Base-by-base conservation (phyloP, 345 rosid genomes). In the Stellera chamaejasme region DNA sequence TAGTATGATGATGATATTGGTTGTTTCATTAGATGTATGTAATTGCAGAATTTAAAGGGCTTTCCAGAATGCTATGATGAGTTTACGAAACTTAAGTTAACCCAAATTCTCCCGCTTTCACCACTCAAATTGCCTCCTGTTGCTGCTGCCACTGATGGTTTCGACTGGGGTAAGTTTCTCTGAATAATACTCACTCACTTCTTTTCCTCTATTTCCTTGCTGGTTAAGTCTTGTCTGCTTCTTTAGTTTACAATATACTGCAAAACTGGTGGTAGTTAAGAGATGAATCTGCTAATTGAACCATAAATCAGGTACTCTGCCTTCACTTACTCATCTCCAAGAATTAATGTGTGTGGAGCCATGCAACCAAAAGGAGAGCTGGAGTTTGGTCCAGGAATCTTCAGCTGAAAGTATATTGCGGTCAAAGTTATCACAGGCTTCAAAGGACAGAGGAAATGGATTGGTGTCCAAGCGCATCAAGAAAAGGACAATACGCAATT, bases 81-180 rank as follows among this genome's bases (percentile, higher is more conserved):
- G 43, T 84, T 91, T 63, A 71, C 66, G 66, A 82, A 79, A 63
- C 83, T 70, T 3, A 64, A 69, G 27, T 58, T 75, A 56, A 70
- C 77, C 6, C 36, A 70, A 19, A 75, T 80, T 43, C 66, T 61
- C 28, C 87, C 91, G 36, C 55, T 72, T 72, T 54, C 42, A 50
- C 55, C 61, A 2, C 74, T 78, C 47, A 55, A 58, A 68, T 56
- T 76, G 60, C 78, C 67, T 6, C 15, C 75, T 1, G 68, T 77
- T 15, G 54, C 72, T 9, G 55, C 66, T 48, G 68, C 48, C 54
- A 64, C 70, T 27, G 77, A 83, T 19, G 23, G 23, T 42, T 27
- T 85, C 48, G 76, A 80, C 51, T 87, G 96, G 95, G 98, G 98
- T 87, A 69, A 72, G 82, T 67, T 61, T 52, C 27, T 43, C 11